A percentile compares a stretch with the other conserved stretches of the same genome.
Conservation (phyloP, 2,329 filamentous ascomycete genomes). For the Chrysosporium keratinophilum region DNA sequence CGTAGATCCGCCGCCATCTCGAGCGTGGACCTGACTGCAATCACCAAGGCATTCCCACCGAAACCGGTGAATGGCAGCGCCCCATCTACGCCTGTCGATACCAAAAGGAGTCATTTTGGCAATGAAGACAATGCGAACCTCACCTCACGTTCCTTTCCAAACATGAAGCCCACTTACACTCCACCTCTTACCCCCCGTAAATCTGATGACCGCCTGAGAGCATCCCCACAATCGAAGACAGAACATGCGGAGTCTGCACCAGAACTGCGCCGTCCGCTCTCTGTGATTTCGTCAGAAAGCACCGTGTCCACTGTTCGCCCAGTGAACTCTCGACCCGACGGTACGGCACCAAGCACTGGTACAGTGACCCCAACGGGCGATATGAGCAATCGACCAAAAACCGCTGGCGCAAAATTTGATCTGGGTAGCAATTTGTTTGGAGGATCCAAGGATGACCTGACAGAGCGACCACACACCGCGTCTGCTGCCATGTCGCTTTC, state of each 20-base stretch:
- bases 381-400: constrained; percentile 32
- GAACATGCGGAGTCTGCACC: constrained; percentile 15
- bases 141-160: constrained; percentile 28
- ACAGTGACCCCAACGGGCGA: constrained; percentile 14
- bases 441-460: constrained; percentile 17
- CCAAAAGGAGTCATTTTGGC: constrained; percentile 20
- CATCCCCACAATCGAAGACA: constrained; percentile 8
- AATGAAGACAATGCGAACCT: constrained; percentile 26
- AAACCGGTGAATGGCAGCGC: constrained; percentile 50
- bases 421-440: constrained; percentile 17
- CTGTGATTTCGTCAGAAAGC: constrained; percentile 73
- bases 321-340: constrained; percentile 59
- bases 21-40: constrained; percentile 61
- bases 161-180: constrained; percentile 21
- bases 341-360: constrained; percentile 34
- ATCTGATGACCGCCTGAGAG: constrained; percentile 8
- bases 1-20: constrained; percentile 70
- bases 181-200: constrained; percentile 28
- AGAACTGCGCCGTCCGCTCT: constrained; percentile 67
- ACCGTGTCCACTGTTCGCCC: constrained; percentile 58
- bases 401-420: constrained; percentile 33
- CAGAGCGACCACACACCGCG: constrained; percentile 34
- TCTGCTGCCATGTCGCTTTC: constrained; percentile 23
- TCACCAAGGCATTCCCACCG: constrained; percentile 37
- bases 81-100: constrained; percentile 40